Percentiles rank a stretch among this genome's conserved stretches.
These are phyloP conservation scores for Apiotrichum veenhuisii DNA, from an alignment of 1,284 basidiomycete species.

Conservation along the genomic window DNA sequence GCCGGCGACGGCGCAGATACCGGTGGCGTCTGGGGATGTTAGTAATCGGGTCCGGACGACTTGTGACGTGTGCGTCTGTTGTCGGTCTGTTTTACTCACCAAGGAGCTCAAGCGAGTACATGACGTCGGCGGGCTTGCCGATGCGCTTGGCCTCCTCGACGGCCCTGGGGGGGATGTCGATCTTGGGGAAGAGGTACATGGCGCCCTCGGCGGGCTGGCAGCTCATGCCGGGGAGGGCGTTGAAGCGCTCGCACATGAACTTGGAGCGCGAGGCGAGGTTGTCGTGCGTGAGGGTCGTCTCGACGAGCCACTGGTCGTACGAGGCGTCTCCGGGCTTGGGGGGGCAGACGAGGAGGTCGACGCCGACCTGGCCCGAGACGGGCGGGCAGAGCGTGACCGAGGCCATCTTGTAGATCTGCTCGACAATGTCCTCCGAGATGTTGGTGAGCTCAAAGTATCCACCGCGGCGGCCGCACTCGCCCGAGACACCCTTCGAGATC, in stretches of 20 bases:
- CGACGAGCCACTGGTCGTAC: slow-evolving; percentile 71
- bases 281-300: slow-evolving; percentile 72
- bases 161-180: slow-evolving; percentile 67
- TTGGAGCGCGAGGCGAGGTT: slow-evolving; percentile 68
- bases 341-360: slow-evolving; percentile 84
- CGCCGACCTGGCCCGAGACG: slow-evolving; percentile 72
- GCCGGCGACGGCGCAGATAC: slow-evolving; percentile 89
- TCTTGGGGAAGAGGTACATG: slow-evolving; percentile 77
- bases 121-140: slow-evolving; percentile 77
- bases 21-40: slow-evolving; percentile 61
- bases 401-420: slow-evolving; percentile 92
- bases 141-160: slow-evolving; percentile 64
- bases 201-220: slow-evolving; percentile 83
- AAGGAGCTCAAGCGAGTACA: slow-evolving; percentile 77
- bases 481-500: slow-evolving; percentile 88
- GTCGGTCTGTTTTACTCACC: slow-evolving; percentile 44
- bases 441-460: slow-evolving; percentile 91
- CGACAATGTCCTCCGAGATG: slow-evolving; percentile 67
- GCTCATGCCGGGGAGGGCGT: slow-evolving; percentile 70
- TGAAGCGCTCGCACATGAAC: slow-evolving; percentile 71
- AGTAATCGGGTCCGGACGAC: not conserved
- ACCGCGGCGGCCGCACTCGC: slow-evolving; percentile 88
- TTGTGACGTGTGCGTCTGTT: not conserved
- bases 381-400: slow-evolving; percentile 84
- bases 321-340: slow-evolving; percentile 70